These are phyloP conservation scores for Corylus heterophylla DNA, from an alignment of 306 rosid genomes.

Conservation along the genomic window DNA sequence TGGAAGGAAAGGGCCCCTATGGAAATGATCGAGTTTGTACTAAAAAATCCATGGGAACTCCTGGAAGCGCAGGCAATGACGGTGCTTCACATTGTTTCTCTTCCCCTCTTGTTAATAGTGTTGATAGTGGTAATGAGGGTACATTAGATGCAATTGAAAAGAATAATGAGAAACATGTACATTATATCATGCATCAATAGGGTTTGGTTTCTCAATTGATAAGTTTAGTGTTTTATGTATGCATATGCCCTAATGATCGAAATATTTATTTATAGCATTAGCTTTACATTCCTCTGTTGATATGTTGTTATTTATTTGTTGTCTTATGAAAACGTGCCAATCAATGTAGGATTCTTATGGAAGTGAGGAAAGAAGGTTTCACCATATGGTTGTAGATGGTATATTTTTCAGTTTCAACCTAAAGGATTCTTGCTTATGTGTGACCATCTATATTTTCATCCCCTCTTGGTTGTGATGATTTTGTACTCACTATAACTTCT, in stretches of 20 bases:
- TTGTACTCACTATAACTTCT: conserved; percentile 24
- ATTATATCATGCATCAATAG: conserved; percentile 6
- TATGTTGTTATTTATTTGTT: no score
- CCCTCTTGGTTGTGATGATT: conserved; percentile 4
- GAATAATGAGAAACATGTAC: conserved; percentile 69
- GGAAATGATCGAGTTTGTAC: no score
- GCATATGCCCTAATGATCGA: no score
- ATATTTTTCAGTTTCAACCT: conserved; percentile 20
- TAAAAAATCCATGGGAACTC: background rate
- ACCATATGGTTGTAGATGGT: conserved; percentile 93
- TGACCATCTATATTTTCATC: no score
- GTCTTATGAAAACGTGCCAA: background rate
- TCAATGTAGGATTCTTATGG: conserved; percentile 56
- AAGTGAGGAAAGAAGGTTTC: conserved; percentile 74
- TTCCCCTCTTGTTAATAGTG: conserved; percentile 38
- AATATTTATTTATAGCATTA: no score
- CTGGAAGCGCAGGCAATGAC: conserved; percentile 57
- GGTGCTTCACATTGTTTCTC: conserved; percentile 49
- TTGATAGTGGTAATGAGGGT: conserved; percentile 82
- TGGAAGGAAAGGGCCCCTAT: no score
- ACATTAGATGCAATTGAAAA: conserved; percentile 84
- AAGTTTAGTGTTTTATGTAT: background rate
- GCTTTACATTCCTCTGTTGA: no score
- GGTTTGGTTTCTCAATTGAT: conserved; percentile 6
- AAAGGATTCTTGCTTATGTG: conserved; percentile 3